phyloP scores from a whole-genome alignment of 2,329 filamentous ascomycete species.

The Claviceps spartinae region DNA sequence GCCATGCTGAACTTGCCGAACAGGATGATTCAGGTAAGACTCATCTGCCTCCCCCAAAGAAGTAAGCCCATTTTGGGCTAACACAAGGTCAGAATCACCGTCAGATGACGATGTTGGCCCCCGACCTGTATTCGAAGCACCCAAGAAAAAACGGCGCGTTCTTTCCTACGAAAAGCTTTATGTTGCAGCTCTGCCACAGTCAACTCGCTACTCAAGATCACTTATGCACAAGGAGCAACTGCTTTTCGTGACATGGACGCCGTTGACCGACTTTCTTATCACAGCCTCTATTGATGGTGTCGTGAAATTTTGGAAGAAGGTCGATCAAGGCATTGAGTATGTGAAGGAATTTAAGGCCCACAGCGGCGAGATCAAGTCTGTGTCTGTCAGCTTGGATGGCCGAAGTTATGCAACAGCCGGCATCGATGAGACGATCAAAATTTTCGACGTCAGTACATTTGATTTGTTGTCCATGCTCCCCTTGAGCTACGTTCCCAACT shows the following conservation, averaged over 20 bases:
- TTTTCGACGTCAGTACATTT: slow-evolving; percentile 74
- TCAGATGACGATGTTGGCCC: slow-evolving; percentile 91
- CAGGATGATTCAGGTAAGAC: slow-evolving; percentile 28
- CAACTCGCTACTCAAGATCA: slow-evolving; percentile 78
- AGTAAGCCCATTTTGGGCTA: neutral
- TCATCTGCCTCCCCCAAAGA: neutral
- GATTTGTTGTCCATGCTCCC: slow-evolving; percentile 72
- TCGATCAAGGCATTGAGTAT: slow-evolving; percentile 80
- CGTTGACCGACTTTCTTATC: slow-evolving; percentile 85
- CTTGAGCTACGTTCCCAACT: slow-evolving; percentile 61
- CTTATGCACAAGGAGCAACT: slow-evolving; percentile 98
- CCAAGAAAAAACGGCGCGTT: slow-evolving; percentile 81
- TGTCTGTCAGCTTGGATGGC: slow-evolving; percentile 79
- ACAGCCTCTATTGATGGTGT: slow-evolving; percentile 90
- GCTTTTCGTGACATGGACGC: slow-evolving; percentile 76
- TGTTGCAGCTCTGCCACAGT: slow-evolving; percentile 72
- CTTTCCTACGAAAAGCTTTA: slow-evolving; percentile 94
- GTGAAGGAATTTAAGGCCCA: slow-evolving; percentile 97
- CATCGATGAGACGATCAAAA: slow-evolving; percentile 63
- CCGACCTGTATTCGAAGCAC: slow-evolving; percentile 67
- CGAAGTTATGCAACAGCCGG: slow-evolving; percentile 88
- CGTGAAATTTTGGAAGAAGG: slow-evolving; percentile 99
- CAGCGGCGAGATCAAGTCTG: slow-evolving; percentile 66
- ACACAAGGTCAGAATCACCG: slow-evolving; percentile 41
- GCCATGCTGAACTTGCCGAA: slow-evolving; percentile 40